Conservation (phyloP, 75 land plant genomes). For the Chamaecyparis obtusa region DNA sequence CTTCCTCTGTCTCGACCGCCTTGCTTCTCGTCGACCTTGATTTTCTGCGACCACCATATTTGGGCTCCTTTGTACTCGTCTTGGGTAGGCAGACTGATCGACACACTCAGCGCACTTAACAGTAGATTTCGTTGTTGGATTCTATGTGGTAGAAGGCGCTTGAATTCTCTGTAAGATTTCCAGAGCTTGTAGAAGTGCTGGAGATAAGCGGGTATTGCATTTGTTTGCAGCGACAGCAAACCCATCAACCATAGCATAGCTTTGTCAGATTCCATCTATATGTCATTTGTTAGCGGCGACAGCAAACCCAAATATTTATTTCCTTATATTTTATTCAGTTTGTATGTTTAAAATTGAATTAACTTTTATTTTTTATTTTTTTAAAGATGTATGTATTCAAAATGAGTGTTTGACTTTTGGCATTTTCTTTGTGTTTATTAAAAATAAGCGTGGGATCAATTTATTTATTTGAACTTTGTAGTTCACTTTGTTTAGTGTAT, state of each 20-base stretch:
- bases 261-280: background rate
- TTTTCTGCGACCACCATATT: conserved; percentile 27
- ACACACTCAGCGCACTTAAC: conserved; percentile 24
- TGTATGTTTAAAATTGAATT: too few species aligned
- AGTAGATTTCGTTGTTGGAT: background rate
- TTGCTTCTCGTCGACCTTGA: background rate
- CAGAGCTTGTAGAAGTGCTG: background rate
- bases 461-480: too few species aligned
- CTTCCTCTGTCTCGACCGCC: conserved; percentile 14
- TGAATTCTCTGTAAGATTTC: background rate
- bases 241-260: background rate
- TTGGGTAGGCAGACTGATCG: conserved; percentile 40
- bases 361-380: too few species aligned
- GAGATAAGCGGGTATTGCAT: background rate
- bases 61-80: too few species aligned
- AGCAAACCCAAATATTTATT: too few species aligned
- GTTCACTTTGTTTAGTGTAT: too few species aligned
- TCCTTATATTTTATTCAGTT: too few species aligned
- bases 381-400: too few species aligned
- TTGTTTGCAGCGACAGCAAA: background rate
- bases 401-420: too few species aligned
- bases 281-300: too few species aligned
- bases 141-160: background rate
- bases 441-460: too few species aligned
- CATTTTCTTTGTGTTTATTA: too few species aligned